phyloP scores from a whole-genome alignment of 352 stramenopile species.

The Phytophthora sp. region DNA sequence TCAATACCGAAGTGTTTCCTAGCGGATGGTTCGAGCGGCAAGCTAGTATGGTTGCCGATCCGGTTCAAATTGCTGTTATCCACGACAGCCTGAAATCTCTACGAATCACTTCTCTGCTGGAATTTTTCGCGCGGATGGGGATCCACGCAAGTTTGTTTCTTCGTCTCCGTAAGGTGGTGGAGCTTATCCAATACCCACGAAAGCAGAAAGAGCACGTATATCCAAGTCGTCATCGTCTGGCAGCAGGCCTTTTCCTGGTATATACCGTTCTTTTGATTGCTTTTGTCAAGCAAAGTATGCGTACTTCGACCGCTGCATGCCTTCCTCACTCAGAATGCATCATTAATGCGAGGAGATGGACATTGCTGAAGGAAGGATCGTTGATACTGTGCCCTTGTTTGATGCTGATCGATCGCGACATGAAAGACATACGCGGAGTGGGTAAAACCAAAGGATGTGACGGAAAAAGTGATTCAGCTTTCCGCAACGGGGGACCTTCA shows the following conservation, averaged over 20 bases:
- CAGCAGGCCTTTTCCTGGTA: slow-evolving; percentile 10
- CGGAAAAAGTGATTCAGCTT: not conserved
- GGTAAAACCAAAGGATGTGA: not conserved
- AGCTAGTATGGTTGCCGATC: slow-evolving; percentile 27
- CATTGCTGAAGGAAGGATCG: not conserved
- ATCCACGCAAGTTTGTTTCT: slow-evolving; percentile 32
- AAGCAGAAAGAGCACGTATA: slow-evolving; percentile 9
- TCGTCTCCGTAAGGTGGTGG: slow-evolving; percentile 10
- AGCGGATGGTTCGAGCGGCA: slow-evolving; percentile 30
- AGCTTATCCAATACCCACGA: slow-evolving; percentile 4
- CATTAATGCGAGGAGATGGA: slow-evolving; percentile 33
- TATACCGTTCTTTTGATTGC: slow-evolving; percentile 9
- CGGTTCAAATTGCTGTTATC: slow-evolving; percentile 28
- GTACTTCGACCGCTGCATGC: slow-evolving; percentile 16
- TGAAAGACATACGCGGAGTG: not conserved
- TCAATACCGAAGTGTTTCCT: slow-evolving; percentile 35
- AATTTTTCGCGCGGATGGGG: slow-evolving; percentile 39
- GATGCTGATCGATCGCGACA: slow-evolving; percentile 39
- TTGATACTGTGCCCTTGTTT: slow-evolving; percentile 46
- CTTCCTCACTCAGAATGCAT: slow-evolving; percentile 28
- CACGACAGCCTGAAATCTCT: slow-evolving; percentile 38
- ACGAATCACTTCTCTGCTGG: slow-evolving; percentile 29
- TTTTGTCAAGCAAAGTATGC: slow-evolving; percentile 27
- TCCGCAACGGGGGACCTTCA: not conserved
- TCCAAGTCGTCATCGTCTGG: slow-evolving; percentile 7